Base-by-base conservation (phyloP, 1,284 basidiomycete genomes). In the Leccinum subrobustum region DNA sequence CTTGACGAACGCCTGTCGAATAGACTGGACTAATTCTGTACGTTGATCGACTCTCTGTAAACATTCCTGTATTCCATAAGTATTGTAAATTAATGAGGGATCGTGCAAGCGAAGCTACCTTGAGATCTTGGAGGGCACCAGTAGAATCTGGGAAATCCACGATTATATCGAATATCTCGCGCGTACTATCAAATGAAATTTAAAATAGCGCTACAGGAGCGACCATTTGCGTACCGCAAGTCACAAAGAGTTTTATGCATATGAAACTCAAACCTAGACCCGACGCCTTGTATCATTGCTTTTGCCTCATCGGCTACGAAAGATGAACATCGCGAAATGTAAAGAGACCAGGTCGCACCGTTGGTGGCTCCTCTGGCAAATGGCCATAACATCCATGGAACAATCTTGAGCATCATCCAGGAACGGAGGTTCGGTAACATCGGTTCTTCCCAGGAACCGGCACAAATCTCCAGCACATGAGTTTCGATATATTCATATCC, bases 141-240 rank as follows among this genome's bases (percentile, higher is more conserved):
- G 81, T 80, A 0, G 96, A 97, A 60, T 95, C 91, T 0, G 97
- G 96, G 67, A 88, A 97, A 68, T 95, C 92, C 53, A 96, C 88
- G 60, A 99, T 96, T 60, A 99, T 96, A 65, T 97, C 94, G 69
- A 97, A 98, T 18, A 99, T 88, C 75, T 98, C 94, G 55, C 81
- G 81, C 0, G 89, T 93, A 48, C 94, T 95, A 67, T 11, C 53
- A 23, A 2, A 9, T 57, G n/a, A 27, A 58, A n/a, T 56, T 44
- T 27, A 64, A 20, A 14, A 48, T 2, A 29, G 35, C 3, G 9
- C 16, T 35, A 33, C 23, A 4, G 52, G 25, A 37, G 25, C 2
- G 58, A 42, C 42, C n/a, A 35, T 18, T 56, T 52, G 77, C 84
- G 29, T 64, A 93, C 93, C 94, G 80, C 52, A 96, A 77, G 69